Evolutionary conservation across 208 protist species (phyloP), one percentile per base, ranked within the genome.

Genomic region (Trichomonas tenax): DNA sequence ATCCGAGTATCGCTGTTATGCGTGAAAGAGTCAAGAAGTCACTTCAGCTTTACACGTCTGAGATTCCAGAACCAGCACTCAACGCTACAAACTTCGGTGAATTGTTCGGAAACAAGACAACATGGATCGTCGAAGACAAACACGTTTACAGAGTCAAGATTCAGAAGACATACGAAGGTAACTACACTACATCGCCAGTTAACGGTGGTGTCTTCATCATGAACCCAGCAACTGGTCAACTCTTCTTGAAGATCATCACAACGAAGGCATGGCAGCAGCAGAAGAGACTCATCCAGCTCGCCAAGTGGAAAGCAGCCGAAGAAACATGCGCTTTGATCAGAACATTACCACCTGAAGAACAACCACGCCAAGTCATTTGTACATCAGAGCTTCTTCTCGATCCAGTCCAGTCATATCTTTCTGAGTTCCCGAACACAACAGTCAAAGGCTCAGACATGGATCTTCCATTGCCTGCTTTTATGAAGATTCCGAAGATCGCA

Each of bases 231-330:
- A 99, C 99, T 8, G 99, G 99, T 34, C 98, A 99, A 97, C 97
- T 99, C 11, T 99, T 99, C 98, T 98, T 99, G 95, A 99, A 99
- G 97, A 99, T 99, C 63, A 99, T 99, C 96, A 99, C 99, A 98
- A 99, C 99, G 63, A 98, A 97, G 81, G 99, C 99, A 51, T 99
- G 99, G 98, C 98, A 99, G 14, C 99, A 99, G 31, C 99, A 99
- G 97, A 99, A 99, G 98, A 98, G 99, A 96, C 98, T 99, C 6
- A 98, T 98, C n/a, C 99, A 99, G 98, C 98, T 99, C n/a, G 99
- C 99, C 41, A 99, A 99, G 96, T 99, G 99, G 98, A 99, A 99
- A 97, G 99, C 99, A 40, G 99, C 99, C 26, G 99, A 99, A 98
- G 99, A 99, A 98, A 99, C 99, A 63, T 99, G 99, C 21, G 99